A percentile compares a stretch with the other conserved stretches of the same genome.
Evolutionary conservation across 257 asterid genomes (phyloP).

Genomic region (Solanum chiquidenum): DNA sequence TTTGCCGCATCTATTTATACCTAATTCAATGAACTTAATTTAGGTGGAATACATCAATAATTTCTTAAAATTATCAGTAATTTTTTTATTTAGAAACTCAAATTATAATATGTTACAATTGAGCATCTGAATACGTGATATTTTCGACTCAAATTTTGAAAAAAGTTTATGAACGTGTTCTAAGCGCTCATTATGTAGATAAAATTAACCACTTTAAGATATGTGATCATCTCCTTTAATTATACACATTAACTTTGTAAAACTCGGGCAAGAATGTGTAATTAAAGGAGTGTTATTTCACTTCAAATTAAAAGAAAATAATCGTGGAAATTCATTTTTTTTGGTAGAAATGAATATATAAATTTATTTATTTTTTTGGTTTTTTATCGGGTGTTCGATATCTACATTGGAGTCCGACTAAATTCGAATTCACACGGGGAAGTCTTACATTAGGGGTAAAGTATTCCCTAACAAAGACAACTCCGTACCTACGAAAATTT

Average conservation of each 20-base stretch:
- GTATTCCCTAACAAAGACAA: too few relatives aligned
- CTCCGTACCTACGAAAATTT: too few relatives aligned
- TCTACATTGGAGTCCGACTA: rapidly evolving
- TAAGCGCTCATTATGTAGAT: not conserved
- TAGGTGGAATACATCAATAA: not conserved
- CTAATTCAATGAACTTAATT: not conserved
- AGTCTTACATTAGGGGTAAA: too few relatives aligned
- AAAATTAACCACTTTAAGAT: not conserved
- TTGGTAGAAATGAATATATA: too few relatives aligned
- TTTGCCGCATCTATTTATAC: not conserved
- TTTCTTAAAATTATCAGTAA: not conserved
- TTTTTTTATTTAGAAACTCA: not conserved
- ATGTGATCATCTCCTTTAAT: not conserved
- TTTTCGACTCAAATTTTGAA: not conserved
- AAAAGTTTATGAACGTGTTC: not conserved
- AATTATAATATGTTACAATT: not conserved
- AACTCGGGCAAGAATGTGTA: too few relatives aligned
- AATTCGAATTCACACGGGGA: rapidly evolving
- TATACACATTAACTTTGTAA: too few relatives aligned
- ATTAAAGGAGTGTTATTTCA: too few relatives aligned
- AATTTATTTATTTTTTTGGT: too few relatives aligned
- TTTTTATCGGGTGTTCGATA: too few relatives aligned
- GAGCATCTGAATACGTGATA: not conserved
- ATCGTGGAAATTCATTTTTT: too few relatives aligned
- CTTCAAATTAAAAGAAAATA: too few relatives aligned